Percentiles rank a stretch among this genome's conserved stretches.
These are phyloP conservation scores for Sclerotinia subarctica DNA, from an alignment of 2,329 filamentous ascomycete species.

Conservation along the genomic window DNA sequence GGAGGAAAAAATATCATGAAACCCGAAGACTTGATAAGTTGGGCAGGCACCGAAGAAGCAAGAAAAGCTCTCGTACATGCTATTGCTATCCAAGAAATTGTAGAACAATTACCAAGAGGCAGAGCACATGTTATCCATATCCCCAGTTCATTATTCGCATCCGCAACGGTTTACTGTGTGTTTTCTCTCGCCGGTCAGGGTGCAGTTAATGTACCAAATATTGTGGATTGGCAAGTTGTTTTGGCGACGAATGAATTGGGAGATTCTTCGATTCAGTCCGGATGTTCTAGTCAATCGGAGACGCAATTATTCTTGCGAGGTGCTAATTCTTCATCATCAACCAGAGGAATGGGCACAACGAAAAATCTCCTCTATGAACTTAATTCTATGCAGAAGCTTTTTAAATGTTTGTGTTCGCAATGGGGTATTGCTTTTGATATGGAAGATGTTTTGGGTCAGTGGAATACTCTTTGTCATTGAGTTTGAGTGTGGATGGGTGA, in stretches of 20 bases:
- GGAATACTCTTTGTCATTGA: conserved; percentile 45
- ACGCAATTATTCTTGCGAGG: conserved; percentile 42
- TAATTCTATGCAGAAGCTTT: conserved; percentile 47
- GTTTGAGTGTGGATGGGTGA: background rate
- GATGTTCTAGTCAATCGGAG: conserved; percentile 52
- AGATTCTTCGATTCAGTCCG: conserved; percentile 53
- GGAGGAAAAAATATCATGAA: conserved; percentile 35
- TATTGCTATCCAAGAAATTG: conserved; percentile 46
- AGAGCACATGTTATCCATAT: conserved; percentile 46
- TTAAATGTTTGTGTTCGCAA: conserved; percentile 44
- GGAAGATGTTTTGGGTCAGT: conserved; percentile 44
- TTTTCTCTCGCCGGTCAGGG: conserved; percentile 42
- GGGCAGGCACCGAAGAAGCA: conserved; percentile 42
- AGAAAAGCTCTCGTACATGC: conserved; percentile 44
- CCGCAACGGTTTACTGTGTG: conserved; percentile 44
- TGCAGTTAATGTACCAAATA: conserved; percentile 41
- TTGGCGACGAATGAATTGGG: conserved; percentile 35
- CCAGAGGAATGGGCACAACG: conserved; percentile 31
- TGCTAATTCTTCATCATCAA: conserved; percentile 26
- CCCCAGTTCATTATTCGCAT: conserved; percentile 45
- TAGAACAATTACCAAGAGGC: conserved; percentile 45
- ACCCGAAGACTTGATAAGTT: conserved; percentile 40
- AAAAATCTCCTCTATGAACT: conserved; percentile 47
- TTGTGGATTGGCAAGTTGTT: conserved; percentile 44
- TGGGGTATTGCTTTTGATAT: conserved; percentile 48